A percentile compares a stretch with the other conserved stretches of the same genome.
phyloP scores from a whole-genome alignment of 2,329 filamentous ascomycete species.

The Pseudogymnoascus sp. region DNA sequence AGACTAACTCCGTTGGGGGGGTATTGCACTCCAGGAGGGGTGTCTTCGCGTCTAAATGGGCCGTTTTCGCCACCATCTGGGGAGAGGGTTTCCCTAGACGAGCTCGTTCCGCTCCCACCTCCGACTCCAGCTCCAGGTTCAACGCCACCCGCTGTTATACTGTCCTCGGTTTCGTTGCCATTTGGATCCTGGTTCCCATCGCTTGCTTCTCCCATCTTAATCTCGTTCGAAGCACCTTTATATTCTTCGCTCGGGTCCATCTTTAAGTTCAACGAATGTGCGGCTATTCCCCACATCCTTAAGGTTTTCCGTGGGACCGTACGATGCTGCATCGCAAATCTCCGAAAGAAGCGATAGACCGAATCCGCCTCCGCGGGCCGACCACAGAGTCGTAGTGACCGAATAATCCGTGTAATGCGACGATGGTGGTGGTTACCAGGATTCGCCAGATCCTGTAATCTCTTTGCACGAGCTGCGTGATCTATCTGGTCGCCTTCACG shows the following conservation, averaged over 20 bases:
- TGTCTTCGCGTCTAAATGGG: not conserved
- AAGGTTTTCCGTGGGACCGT: not conserved
- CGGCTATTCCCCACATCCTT: not conserved
- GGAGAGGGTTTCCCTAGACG: too few species aligned
- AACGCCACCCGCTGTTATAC: not conserved
- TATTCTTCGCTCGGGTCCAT: not conserved
- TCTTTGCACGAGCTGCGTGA: not conserved
- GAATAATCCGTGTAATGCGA: not conserved
- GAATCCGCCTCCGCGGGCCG: not conserved
- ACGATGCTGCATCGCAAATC: not conserved
- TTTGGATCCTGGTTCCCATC: not conserved
- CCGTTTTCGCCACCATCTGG: too few species aligned
- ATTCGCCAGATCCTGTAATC: not conserved
- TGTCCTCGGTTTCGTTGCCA: too few species aligned
- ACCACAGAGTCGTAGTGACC: not conserved
- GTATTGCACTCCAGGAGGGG: not conserved
- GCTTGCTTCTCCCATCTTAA: not conserved
- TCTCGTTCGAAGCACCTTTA: not conserved
- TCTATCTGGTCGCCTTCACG: not conserved
- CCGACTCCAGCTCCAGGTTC: too few species aligned
- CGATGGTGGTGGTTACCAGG: not conserved
- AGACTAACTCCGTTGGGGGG: not conserved
- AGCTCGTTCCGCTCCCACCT: too few species aligned
- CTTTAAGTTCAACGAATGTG: not conserved
- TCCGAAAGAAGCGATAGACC: not conserved